Percentiles rank a stretch among this genome's conserved stretches.
Conservation (phyloP, 2,329 filamentous ascomycete genomes). For the Phyllosticta paracitricarpa region DNA sequence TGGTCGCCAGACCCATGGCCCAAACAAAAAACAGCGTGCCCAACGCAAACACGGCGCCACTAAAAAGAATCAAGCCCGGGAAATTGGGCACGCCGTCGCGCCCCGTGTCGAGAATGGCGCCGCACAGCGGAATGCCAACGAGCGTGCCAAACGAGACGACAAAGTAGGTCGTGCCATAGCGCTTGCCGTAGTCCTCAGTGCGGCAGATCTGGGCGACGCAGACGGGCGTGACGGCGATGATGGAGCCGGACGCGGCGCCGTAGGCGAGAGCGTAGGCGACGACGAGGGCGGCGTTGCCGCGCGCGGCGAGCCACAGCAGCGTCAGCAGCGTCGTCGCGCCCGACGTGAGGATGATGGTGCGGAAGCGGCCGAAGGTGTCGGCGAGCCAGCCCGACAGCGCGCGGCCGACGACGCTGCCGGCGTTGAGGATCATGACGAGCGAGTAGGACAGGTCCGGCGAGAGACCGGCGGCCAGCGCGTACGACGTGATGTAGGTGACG, state of each 20-base stretch:
- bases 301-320: slow-evolving; percentile 37
- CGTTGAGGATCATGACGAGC: slow-evolving; percentile 7
- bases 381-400: slow-evolving; percentile 41
- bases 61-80: slow-evolving; percentile 16
- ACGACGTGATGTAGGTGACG: slow-evolving; percentile 6
- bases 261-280: slow-evolving; percentile 26
- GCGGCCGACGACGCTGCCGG: slow-evolving; percentile 35
- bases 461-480: slow-evolving; percentile 2
- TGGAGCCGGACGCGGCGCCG: slow-evolving; percentile 57
- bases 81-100: slow-evolving; percentile 10
- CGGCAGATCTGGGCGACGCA: slow-evolving; percentile 56
- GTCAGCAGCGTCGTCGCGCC: slow-evolving; percentile 37
- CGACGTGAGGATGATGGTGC: slow-evolving; percentile 34
- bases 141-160: slow-evolving; percentile 52
- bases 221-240: slow-evolving; percentile 51
- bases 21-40: slow-evolving; percentile 13
- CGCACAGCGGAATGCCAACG: slow-evolving; percentile 55
- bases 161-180: slow-evolving; percentile 51
- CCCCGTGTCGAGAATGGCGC: slow-evolving; percentile 22
- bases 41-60: slow-evolving; percentile 15
- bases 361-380: slow-evolving; percentile 42
- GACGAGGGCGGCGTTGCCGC: slow-evolving; percentile 31
- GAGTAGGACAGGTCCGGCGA: not conserved
- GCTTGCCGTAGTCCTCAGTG: slow-evolving; percentile 47
- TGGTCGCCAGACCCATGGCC: slow-evolving; percentile 14